Base-by-base conservation (phyloP, 2,329 filamentous ascomycete species). In the Triangularia verruculosa region DNA sequence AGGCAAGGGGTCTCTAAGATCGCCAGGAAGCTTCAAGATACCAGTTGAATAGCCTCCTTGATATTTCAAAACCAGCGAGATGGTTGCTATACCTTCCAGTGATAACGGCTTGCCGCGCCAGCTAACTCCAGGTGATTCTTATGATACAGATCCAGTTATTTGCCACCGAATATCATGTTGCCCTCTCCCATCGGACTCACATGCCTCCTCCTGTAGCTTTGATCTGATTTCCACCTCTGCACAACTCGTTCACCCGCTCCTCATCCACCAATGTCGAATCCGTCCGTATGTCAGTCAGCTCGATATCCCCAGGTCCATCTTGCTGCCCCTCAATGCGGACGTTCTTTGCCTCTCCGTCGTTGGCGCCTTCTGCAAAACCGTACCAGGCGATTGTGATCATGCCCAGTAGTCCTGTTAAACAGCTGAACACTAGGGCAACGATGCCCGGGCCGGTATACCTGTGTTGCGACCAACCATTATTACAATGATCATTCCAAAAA, bases 401-500 rank as follows among this genome's bases (percentile, higher is more conserved):
- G 8, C 91, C 91, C 6, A 91, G 69, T 57, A 93, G 78, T 2
- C 90, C 92, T 15, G 83, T 83, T 2, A 93, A 66, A 67, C 83
- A 84, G 71, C 88, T 91, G 72, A 94, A 91, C 1, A 88, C 87
- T 68, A 95, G 76, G 11, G 91, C 91, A 1, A 92, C 83, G 52
- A 90, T 89, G 7, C 91, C 92, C 34, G 83, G 82, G 0, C 86
- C 74, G 0, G 88, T 91, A 73, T 93, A 73, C 43, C 72, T 72
- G 25, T 17, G 30, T 24, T 17, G 52, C 34, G 25, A 20, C 20
- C 27, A 54, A 2, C 4, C 20, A 17, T 47, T 47, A 47, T 20
- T 20, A 20, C 13, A 4, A 47, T 47, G 7, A 43, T 59, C 17
- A 22, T 22, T 15, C 9, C 20, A 39, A 24, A 8, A 25, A 34